phyloP scores from a whole-genome alignment of 805 yeast genomes.

The Debaryomyces maramus region DNA sequence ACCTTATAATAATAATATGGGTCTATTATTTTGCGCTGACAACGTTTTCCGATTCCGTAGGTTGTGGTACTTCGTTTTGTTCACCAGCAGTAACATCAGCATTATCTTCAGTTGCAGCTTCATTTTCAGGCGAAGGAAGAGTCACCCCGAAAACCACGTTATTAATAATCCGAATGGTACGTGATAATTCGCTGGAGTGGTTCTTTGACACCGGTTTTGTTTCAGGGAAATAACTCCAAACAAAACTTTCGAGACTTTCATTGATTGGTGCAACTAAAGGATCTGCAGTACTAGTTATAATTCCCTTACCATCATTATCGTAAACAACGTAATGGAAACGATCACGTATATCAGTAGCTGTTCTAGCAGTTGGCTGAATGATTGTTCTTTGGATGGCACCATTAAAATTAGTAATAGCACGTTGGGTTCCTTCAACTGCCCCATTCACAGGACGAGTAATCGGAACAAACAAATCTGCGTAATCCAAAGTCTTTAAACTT shows the following conservation, averaged over 20 bases:
- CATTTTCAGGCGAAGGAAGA: too few species aligned
- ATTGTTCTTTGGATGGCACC: slow-evolving; percentile 17
- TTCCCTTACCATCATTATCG: slow-evolving; percentile 62
- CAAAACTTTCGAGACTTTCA: slow-evolving; percentile 46
- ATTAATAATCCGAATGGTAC: slow-evolving; percentile 44
- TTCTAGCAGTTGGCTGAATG: slow-evolving; percentile 50
- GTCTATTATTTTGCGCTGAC: too few species aligned
- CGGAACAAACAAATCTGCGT: slow-evolving; percentile 47
- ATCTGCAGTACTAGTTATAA: slow-evolving; percentile 61
- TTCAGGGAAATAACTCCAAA: slow-evolving; percentile 47
- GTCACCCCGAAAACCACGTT: slow-evolving; percentile 38
- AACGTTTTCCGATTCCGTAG: too few species aligned
- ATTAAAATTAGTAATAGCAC: slow-evolving; percentile 7
- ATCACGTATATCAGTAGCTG: slow-evolving; percentile 48
- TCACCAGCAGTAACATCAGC: slow-evolving; percentile 2
- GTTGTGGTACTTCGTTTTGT: slow-evolving; percentile 1
- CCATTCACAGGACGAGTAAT: slow-evolving; percentile 53
- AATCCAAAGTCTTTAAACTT: slow-evolving; percentile 53
- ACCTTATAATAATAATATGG: too few species aligned
- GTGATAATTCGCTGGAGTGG: slow-evolving; percentile 57
- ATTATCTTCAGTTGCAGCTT: slow-evolving; percentile 1
- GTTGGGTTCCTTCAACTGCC: slow-evolving; percentile 17
- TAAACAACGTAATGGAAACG: slow-evolving; percentile 51
- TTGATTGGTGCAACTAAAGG: slow-evolving; percentile 65
- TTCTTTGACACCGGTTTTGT: slow-evolving; percentile 42